These are phyloP conservation scores for Alectoria sarmentosa DNA, from an alignment of 495 filamentous ascomycete species.

Conservation along the genomic window DNA sequence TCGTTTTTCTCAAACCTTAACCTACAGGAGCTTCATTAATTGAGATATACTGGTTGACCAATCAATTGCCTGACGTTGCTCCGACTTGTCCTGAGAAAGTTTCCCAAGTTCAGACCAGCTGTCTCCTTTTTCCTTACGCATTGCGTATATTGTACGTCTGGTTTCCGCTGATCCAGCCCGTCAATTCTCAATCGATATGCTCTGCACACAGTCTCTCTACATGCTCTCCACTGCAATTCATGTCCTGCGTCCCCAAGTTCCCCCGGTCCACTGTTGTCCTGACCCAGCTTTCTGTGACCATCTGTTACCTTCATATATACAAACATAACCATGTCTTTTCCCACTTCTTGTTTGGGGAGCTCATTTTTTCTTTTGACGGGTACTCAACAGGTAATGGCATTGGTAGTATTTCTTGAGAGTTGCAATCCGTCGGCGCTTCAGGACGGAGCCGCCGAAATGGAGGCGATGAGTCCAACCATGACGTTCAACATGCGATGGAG, in stretches of 20 bases:
- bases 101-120: neutral
- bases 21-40: neutral
- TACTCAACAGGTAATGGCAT: neutral
- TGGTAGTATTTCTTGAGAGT: no score
- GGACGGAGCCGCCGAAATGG: neutral
- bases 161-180: neutral
- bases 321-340: neutral
- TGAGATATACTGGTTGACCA: neutral
- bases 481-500: no score
- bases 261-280: neutral
- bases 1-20: neutral
- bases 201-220: neutral
- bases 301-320: neutral
- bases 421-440: neutral
- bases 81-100: neutral
- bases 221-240: neutral
- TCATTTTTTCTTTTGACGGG: neutral
- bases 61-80: neutral
- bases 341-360: neutral
- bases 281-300: neutral
- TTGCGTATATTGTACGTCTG: neutral
- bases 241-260: neutral
- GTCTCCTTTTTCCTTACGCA: neutral
- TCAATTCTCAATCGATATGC: neutral
- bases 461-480: no score